Evolutionary conservation across 2,329 filamentous ascomycete genomes (phyloP), one percentile per base, ranked within the genome.

Genomic region (Dactylellina sp.): DNA sequence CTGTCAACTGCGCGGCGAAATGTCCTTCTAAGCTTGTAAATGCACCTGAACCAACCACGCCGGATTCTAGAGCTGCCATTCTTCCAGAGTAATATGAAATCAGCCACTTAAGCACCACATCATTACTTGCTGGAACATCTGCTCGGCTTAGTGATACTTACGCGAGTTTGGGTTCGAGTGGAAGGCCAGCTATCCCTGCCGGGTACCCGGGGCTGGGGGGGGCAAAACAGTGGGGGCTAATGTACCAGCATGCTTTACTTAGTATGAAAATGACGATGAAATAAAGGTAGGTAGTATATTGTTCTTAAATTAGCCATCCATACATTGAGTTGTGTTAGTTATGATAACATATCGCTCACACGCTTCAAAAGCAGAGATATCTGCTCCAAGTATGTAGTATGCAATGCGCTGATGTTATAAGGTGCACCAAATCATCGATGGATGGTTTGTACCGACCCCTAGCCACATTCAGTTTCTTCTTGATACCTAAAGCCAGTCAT

Each of bases 381-480:
- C 85, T 97, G 11, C 86, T 93, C 62, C 92, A 91, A 80, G 86
- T 97, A 40, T 97, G 93, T 80, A 80, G 86, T 97, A 40, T 97
- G 93, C 80, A 88, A 89, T 42, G 91, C 91, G 0, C 83, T 97
- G 68, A 97, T 97, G 93, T 85, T 88, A 79, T 97, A 92, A 76
- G 93, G 93, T 11, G 93, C 93, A 0, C 93, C 93, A 0, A 96
- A 93, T 0, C 93, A 97, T 82, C 89, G 93, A 9, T 97, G 18
- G 93, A 97, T 81, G 91, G 78, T 79, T 66, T 28, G 46, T 25
- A 39, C 2, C 14, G 37, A 28, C 16, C 25, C 59, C 44, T 22
- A 25, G 39, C 11, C 35, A 24, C 1, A 14, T 40, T 35, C n/a
- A 44, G 16, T 18, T 64, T 20, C 24, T 11, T 35, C 12, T 24